A percentile compares a stretch with the other conserved stretches of the same genome.
These are phyloP conservation scores for Canariomyces notabilis DNA, from an alignment of 2,329 filamentous ascomycete species.

Conservation along the genomic window DNA sequence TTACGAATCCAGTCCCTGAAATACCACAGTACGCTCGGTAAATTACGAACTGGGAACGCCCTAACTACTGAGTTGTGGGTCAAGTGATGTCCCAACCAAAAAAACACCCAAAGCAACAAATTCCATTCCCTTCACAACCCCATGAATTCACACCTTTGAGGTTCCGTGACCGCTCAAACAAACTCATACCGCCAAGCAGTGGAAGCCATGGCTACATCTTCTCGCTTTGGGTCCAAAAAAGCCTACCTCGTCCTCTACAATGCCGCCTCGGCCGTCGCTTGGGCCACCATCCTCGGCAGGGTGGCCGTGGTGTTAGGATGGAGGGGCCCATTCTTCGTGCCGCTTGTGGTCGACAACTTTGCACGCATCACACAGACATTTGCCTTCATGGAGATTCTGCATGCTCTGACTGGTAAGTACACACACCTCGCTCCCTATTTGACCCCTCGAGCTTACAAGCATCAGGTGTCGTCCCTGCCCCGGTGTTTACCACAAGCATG, in stretches of 20 bases:
- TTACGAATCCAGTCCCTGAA: too few relatives aligned
- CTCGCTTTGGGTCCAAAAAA: conserved; percentile 38
- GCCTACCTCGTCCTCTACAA: conserved; percentile 86
- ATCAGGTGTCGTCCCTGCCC: conserved; percentile 76
- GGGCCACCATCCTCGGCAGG: conserved; percentile 70
- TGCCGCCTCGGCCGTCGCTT: conserved; percentile 67
- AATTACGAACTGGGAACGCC: too few relatives aligned
- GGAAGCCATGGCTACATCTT: conserved; percentile 9
- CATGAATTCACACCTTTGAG: background rate
- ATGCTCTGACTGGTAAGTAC: conserved; percentile 66
- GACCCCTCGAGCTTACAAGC: background rate
- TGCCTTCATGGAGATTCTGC: conserved; percentile 76
- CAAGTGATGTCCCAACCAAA: too few relatives aligned
- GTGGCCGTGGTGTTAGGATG: conserved; percentile 52
- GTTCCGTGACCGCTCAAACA: background rate
- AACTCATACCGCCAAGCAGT: background rate
- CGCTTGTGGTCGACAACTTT: conserved; percentile 58
- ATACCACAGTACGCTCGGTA: too few relatives aligned
- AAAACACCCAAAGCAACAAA: too few relatives aligned
- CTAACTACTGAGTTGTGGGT: too few relatives aligned
- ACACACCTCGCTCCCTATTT: background rate
- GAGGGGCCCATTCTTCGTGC: conserved; percentile 55
- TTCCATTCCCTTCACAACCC: background rate
- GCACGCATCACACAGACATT: conserved; percentile 78
- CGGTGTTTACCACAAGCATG: conserved; percentile 78